Percentiles rank a stretch among this genome's conserved stretches.
Conservation (phyloP, 176 grass and related monocot species). For the Hordeum vulgare region MorexV3_pseudomolecules_assembly NC_058521.1:406822796-406823295, state of each 20-base stretch:
- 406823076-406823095: not conserved
- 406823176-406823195: not conserved
- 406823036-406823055: not conserved
- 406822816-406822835: conserved; percentile 3
- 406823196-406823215: not conserved
- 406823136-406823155: no score
- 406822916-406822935: conserved; percentile 72
- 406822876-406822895: not conserved
- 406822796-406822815: conserved; percentile 28
- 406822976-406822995: conserved; percentile 78
- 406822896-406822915: conserved; percentile 70
- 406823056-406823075: conserved; percentile 8
- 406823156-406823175: not conserved
- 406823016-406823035: conserved; percentile 37
- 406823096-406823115: not conserved
- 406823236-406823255: not conserved
- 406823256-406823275: not conserved
- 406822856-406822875: not conserved
- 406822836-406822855: not conserved
- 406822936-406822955: conserved; percentile 56
- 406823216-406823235: not conserved
- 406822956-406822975: conserved; percentile 51
- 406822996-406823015: conserved; percentile 33
- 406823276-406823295: not conserved
- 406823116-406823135: not conserved